Percentiles rank a stretch among this genome's conserved stretches.
These are phyloP conservation scores for Blumeria graminis DNA, from an alignment of 2,329 filamentous ascomycete species.

Conservation along the genomic window DNA sequence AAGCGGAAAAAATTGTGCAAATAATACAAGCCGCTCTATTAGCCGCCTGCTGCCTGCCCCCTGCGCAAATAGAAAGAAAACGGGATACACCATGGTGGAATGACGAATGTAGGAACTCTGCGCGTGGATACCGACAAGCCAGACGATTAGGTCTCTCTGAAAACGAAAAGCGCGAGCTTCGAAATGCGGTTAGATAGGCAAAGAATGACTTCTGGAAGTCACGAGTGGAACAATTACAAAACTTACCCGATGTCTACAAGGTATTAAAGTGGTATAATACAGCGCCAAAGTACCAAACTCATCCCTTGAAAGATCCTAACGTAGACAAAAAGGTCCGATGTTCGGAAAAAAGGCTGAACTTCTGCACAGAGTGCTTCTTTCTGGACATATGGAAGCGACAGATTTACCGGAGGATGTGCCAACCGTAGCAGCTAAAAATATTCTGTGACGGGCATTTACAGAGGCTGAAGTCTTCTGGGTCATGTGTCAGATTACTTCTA, in stretches of 20 bases:
- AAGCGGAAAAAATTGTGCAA: not conserved
- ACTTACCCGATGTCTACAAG: not conserved
- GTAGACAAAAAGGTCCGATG: not conserved
- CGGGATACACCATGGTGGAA: not conserved
- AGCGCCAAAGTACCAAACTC: not conserved
- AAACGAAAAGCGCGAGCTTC: not conserved
- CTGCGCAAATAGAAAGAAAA: not conserved
- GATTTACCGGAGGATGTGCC: not conserved
- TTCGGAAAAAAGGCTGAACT: not conserved
- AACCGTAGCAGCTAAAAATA: not conserved
- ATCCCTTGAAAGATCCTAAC: not conserved
- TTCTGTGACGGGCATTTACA: not conserved
- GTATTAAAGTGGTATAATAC: not conserved
- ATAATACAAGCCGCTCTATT: not conserved
- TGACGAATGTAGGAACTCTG: not conserved
- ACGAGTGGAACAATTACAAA: not conserved
- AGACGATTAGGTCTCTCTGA: not conserved
- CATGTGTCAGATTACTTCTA: not conserved
- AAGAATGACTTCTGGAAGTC: conserved; percentile 1
- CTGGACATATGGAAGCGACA: not conserved
- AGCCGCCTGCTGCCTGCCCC: not conserved
- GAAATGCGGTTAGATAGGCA: not conserved
- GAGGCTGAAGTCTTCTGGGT: not conserved
- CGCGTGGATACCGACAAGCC: not conserved
- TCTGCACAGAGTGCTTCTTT: not conserved